Base-by-base conservation (phyloP, 768 basidiomycete genomes). In the Phylloporus arenicola region DNA sequence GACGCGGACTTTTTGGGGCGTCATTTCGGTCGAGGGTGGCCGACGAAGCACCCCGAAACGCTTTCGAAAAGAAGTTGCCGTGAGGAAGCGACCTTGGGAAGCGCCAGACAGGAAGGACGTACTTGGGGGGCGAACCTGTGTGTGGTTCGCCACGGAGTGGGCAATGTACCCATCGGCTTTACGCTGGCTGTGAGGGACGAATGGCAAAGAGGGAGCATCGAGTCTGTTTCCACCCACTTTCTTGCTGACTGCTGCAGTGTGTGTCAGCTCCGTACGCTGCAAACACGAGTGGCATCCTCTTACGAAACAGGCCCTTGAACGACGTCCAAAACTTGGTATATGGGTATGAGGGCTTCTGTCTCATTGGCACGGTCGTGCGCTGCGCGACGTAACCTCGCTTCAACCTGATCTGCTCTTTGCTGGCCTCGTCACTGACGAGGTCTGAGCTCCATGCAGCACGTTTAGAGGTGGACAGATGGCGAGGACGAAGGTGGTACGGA, bases 91-190 rank as follows among this genome's bases (percentile, higher is more conserved):
- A 6, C 1, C 35, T 37, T 5, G 17, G 17, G 35, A 19, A 37
- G n/a, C n/a, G 34, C 34, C n/a, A n/a, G 16, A 12, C n/a, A 16
- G 7, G 17, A n/a, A n/a, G 35, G 42, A 72, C 79, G 54, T 65
- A 72, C 78, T 71, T 19, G 71, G 64, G 59, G 80, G 80, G 46
- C 60, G 56, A 7, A 75, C 72, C 20, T 63, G 53, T 4, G 75
- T 64, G 29, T 64, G 63, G 40, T 73, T 71, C 9, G 78, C 53
- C 16, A 54, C 56, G 11, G 80, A 81, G 30, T 73, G 71, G 6
- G 80, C 76, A 68, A 75, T 81, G 47, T 78, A 75, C 1, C 76
- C 80, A 59, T 76, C 81, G 34, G 73, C 73, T 55, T 78, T 76
- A 78, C 79, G 83, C 34, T 78, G 79, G 5, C 62, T 56, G 2